phyloP scores from a whole-genome alignment of 2,329 filamentous ascomycete species.

The Atkinsonella texensis region DNA sequence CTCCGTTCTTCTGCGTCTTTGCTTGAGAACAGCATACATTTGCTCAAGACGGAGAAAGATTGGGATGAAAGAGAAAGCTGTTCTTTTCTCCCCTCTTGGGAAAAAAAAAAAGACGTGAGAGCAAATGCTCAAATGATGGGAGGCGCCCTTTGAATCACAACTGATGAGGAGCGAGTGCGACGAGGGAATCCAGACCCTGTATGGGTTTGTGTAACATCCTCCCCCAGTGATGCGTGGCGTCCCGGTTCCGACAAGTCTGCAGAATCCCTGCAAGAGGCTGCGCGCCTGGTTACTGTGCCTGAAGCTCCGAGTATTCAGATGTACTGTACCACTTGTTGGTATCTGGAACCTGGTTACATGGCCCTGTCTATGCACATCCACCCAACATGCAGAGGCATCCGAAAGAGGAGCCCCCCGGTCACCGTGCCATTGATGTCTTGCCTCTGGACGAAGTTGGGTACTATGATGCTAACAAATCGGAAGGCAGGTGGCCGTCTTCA shows the following conservation, averaged over 20 bases:
- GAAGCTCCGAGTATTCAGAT: constrained; percentile 11
- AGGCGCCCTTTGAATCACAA: neutral
- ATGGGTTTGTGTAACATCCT: constrained; percentile 10
- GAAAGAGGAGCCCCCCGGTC: constrained; percentile 7
- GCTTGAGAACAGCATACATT: too few relatives aligned
- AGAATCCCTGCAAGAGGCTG: constrained; percentile 10
- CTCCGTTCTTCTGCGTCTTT: too few relatives aligned
- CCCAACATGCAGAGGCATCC: constrained; percentile 10
- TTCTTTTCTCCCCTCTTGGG: too few relatives aligned
- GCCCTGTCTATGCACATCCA: constrained; percentile 10
- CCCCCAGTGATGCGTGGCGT: constrained; percentile 14
- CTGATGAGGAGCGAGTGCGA: neutral
- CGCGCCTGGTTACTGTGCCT: constrained; percentile 10
- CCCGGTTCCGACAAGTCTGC: constrained; percentile 13
- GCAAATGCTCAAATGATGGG: neutral
- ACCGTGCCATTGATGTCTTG: constrained; percentile 10
- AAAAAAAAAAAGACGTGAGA: neutral
- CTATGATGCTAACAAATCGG: constrained; percentile 6
- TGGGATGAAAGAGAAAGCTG: too few relatives aligned
- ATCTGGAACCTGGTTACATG: constrained; percentile 8
- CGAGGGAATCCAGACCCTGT: constrained; percentile 3
- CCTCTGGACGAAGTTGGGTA: constrained; percentile 1
- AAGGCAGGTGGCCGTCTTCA: constrained; percentile 5
- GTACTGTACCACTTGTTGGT: constrained; percentile 13
- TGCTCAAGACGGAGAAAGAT: too few relatives aligned